Evolutionary conservation across 2,329 filamentous ascomycete genomes (phyloP).

Genomic region (Ophiostoma tasmaniense): DNA sequence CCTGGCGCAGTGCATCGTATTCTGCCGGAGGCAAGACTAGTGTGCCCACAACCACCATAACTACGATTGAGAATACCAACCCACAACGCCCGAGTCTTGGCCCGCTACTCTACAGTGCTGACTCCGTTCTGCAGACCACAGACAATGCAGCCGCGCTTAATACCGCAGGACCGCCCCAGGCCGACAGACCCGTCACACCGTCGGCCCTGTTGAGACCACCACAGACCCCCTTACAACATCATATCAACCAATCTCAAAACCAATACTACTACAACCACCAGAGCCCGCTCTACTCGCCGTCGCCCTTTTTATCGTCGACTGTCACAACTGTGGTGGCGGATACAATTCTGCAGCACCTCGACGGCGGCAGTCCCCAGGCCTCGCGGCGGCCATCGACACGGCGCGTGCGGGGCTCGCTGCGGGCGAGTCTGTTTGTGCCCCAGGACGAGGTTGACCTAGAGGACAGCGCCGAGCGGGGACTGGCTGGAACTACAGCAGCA

Average conservation of each 20-base stretch:
- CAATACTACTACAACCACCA: constrained; percentile 25
- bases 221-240: neutral
- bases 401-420: constrained; percentile 41
- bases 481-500: neutral
- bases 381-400: constrained; percentile 38
- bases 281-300: constrained; percentile 49
- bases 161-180: constrained; percentile 17
- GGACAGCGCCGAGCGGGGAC: constrained; percentile 20
- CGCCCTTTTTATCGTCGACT: constrained; percentile 47
- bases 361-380: constrained; percentile 27
- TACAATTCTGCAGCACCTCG: constrained; percentile 39
- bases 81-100: constrained; percentile 14
- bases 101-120: constrained; percentile 23
- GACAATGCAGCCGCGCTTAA: constrained; percentile 4
- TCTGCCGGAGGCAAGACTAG: neutral
- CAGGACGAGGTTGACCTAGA: constrained; percentile 32
- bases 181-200: constrained; percentile 23
- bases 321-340: constrained; percentile 51
- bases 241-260: neutral
- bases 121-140: constrained; percentile 21
- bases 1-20: constrained; percentile 29
- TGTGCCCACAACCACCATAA: constrained; percentile 18
- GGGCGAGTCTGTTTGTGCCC: constrained; percentile 47
- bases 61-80: neutral
- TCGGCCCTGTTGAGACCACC: constrained; percentile 21